Evolutionary conservation across 345 rosid genomes (phyloP).

Genomic region (Boechera divaricarpa): DNA sequence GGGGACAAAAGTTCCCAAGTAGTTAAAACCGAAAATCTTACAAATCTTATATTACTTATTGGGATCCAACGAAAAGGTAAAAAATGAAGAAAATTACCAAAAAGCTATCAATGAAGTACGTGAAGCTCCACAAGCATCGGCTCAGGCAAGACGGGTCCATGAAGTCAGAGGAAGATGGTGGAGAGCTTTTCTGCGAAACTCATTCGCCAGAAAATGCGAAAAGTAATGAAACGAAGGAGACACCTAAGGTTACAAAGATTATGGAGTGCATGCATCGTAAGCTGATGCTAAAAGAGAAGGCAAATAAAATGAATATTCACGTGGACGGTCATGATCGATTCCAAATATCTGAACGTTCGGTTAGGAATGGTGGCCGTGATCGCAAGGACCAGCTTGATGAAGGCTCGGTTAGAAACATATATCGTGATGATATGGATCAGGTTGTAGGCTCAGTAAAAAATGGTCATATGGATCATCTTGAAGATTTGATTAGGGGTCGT

Average conservation of each 20-base stretch:
- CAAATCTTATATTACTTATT: background rate
- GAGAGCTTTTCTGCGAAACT: conserved; percentile 19
- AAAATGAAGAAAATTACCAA: conserved; percentile 46
- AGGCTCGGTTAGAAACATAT: conserved; percentile 17
- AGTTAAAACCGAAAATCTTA: conserved; percentile 1
- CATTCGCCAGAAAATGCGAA: background rate
- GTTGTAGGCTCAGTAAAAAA: conserved; percentile 28
- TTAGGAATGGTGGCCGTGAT: conserved; percentile 26
- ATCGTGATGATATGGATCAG: conserved; percentile 19
- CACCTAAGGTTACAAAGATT: conserved; percentile 37
- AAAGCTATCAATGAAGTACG: conserved; percentile 40
- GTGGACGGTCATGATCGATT: conserved; percentile 24
- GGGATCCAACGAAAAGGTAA: conserved; percentile 6
- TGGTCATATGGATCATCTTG: conserved; percentile 42
- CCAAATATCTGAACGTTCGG: conserved; percentile 19
- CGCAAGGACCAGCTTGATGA: conserved; percentile 32
- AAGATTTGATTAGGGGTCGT: conserved; percentile 40
- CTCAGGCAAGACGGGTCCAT: conserved; percentile 34
- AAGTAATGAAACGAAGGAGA: conserved; percentile 29
- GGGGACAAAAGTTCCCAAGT: background rate
- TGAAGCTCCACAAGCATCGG: conserved; percentile 39
- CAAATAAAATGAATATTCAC: conserved; percentile 20
- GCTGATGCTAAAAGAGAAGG: conserved; percentile 36
- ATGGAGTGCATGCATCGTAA: conserved; percentile 47
- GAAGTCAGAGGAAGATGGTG: conserved; percentile 32